Percentiles rank a stretch among this genome's conserved stretches.
These are phyloP conservation scores for Moniliophthora roreri DNA, from an alignment of 1,284 basidiomycete genomes.

Conservation along the genomic window DNA sequence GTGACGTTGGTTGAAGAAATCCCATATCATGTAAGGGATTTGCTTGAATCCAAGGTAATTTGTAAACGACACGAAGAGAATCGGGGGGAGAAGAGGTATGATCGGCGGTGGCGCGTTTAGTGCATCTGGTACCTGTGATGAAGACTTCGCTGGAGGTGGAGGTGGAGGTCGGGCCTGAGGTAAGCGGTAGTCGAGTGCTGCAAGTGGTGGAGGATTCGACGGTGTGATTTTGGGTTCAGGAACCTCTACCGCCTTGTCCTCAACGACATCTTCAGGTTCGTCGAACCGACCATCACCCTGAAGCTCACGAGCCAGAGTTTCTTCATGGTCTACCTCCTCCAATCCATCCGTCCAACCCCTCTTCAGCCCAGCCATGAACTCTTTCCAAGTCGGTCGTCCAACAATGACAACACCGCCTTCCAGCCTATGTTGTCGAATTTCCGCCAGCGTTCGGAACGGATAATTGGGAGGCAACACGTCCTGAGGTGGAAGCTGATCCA, in stretches of 20 bases:
- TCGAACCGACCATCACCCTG: constrained; percentile 80
- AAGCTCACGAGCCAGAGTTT: constrained; percentile 68
- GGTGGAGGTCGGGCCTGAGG: constrained; percentile 1
- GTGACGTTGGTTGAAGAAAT: constrained; percentile 90
- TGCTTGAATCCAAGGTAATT: constrained; percentile 87
- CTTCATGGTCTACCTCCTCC: constrained; percentile 73
- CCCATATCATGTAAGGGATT: constrained; percentile 88
- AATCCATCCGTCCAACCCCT: constrained; percentile 84
- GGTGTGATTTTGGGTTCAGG: constrained; percentile 33
- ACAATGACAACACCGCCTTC: constrained; percentile 85
- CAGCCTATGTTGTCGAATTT: constrained; percentile 62
- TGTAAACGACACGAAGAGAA: constrained; percentile 86
- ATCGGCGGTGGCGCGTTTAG: constrained; percentile 52
- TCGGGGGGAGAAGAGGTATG: constrained; percentile 79
- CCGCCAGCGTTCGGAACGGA: constrained; percentile 45
- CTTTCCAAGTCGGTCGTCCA: constrained; percentile 93
- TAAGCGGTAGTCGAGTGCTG: constrained; percentile 18
- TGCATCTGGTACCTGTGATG: constrained; percentile 27
- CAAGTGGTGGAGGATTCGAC: constrained; percentile 20
- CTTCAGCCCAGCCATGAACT: constrained; percentile 87
- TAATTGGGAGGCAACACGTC: constrained; percentile 33
- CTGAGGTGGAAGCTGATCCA: constrained; percentile 62
- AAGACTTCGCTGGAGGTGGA: constrained; percentile 20
- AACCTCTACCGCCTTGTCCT: constrained; percentile 32
- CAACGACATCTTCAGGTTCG: constrained; percentile 44